These are phyloP conservation scores for Camelina sativa DNA, from an alignment of 345 rosid species.

Conservation along the genomic window DNA sequence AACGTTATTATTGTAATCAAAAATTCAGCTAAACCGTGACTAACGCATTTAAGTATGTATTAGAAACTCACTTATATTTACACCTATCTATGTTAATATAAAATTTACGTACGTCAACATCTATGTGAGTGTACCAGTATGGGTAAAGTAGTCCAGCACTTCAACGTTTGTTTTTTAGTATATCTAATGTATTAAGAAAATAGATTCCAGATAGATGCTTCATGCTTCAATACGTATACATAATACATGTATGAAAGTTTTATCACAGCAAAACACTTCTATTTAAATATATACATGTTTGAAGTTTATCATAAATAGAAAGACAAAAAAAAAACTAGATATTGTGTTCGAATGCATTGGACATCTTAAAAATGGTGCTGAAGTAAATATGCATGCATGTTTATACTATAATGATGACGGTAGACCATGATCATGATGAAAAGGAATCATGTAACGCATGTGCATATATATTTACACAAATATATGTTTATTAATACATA, in stretches of 20 bases:
- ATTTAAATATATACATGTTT: not conserved
- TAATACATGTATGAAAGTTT: not conserved
- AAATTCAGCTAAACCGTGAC: constrained; percentile 6
- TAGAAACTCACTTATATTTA: not conserved
- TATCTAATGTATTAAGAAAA: not conserved
- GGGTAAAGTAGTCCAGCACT: not conserved
- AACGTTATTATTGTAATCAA: not conserved
- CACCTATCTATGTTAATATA: not conserved
- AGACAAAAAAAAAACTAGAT: no score
- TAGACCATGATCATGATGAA: not conserved
- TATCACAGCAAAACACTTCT: no score
- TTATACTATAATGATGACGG: not conserved
- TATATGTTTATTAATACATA: constrained; percentile 4
- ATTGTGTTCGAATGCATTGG: constrained; percentile 1
- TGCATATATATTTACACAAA: not conserved
- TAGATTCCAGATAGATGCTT: not conserved
- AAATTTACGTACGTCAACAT: constrained; percentile 11
- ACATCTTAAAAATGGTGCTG: not conserved
- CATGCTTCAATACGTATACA: not conserved
- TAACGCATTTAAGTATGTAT: not conserved
- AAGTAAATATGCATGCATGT: constrained; percentile 35
- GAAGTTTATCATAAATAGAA: not conserved
- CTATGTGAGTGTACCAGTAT: constrained; percentile 4
- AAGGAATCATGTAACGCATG: constrained; percentile 22
- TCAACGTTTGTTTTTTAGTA: not conserved